phyloP scores from a whole-genome alignment of 2,329 filamentous ascomycete genomes.

The Fusarium veterinarium region DNA sequence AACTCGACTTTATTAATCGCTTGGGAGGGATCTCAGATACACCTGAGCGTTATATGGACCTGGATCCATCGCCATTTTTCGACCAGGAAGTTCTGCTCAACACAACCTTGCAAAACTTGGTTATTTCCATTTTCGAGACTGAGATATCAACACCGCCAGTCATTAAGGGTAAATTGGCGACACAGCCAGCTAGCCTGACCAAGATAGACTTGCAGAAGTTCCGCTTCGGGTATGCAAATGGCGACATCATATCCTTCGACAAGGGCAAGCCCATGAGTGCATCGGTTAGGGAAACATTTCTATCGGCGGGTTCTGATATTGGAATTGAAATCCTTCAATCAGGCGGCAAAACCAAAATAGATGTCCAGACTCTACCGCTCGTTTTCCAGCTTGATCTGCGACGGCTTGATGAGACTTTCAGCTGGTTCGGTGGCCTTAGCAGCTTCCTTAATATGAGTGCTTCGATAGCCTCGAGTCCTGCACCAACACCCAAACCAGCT shows the following conservation, averaged over 20 bases:
- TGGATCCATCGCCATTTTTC: constrained; percentile 55
- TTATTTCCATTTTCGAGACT: constrained; percentile 42
- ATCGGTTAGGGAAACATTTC: constrained; percentile 69
- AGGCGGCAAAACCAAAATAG: constrained; percentile 61
- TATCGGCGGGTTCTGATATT: constrained; percentile 68
- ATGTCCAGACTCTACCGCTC: constrained; percentile 81
- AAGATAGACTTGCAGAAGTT: constrained; percentile 67
- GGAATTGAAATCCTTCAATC: constrained; percentile 64
- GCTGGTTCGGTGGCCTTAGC: constrained; percentile 90
- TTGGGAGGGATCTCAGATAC: constrained; percentile 64
- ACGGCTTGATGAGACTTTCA: constrained; percentile 85
- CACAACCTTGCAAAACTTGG: constrained; percentile 59
- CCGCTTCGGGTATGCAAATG: constrained; percentile 70
- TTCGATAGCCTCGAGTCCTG: constrained; percentile 82
- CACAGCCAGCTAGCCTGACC: constrained; percentile 45
- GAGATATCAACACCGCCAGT: constrained; percentile 23
- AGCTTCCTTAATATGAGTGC: constrained; percentile 89
- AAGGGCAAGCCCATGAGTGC: constrained; percentile 66
- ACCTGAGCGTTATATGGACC: constrained; percentile 58
- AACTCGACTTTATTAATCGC: constrained; percentile 66
- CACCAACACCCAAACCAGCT: constrained; percentile 55
- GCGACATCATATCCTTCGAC: constrained; percentile 73
- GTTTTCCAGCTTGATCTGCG: constrained; percentile 81
- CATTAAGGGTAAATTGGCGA: constrained; percentile 36
- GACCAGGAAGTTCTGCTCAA: constrained; percentile 65